Evolutionary conservation across 2,329 filamentous ascomycete species (phyloP).

Genomic region (Fusarium buxicola): DNA sequence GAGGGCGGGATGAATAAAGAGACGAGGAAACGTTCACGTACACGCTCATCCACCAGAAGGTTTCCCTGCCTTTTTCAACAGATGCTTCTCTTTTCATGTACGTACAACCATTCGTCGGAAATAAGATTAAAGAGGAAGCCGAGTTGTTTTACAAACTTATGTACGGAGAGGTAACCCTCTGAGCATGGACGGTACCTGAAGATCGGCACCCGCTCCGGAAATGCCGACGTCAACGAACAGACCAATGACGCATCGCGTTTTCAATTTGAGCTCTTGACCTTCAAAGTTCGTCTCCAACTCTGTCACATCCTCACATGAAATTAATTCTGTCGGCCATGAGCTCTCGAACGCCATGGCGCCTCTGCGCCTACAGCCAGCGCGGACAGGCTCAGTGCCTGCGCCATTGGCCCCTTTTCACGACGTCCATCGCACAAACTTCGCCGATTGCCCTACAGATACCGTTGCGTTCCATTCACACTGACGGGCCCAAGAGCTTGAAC

Average conservation of each 20-base stretch:
- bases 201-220: conserved; percentile 17
- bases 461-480: conserved; percentile 43
- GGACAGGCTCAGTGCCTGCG: conserved; percentile 23
- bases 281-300: conserved; percentile 20
- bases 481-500: conserved; percentile 47
- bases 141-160: neutral
- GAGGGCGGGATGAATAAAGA: too few relatives aligned
- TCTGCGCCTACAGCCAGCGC: conserved; percentile 40
- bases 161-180: too few relatives aligned
- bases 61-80: too few relatives aligned
- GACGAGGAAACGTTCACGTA: too few relatives aligned
- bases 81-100: too few relatives aligned
- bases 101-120: too few relatives aligned
- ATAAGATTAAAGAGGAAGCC: too few relatives aligned
- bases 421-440: conserved; percentile 9
- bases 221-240: conserved; percentile 21
- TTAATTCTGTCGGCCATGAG: conserved; percentile 46
- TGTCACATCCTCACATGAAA: conserved; percentile 23
- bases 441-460: conserved; percentile 20
- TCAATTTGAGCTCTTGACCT: conserved; percentile 34
- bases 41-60: too few relatives aligned
- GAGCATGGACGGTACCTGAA: conserved; percentile 16
- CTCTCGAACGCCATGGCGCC: conserved; percentile 48
- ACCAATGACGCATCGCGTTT: conserved; percentile 44
- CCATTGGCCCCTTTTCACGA: conserved; percentile 32